Evolutionary conservation across 1,139 yeast species (phyloP), one percentile per base, ranked within the genome.

Genomic region (Protomyces pachydermus): DNA sequence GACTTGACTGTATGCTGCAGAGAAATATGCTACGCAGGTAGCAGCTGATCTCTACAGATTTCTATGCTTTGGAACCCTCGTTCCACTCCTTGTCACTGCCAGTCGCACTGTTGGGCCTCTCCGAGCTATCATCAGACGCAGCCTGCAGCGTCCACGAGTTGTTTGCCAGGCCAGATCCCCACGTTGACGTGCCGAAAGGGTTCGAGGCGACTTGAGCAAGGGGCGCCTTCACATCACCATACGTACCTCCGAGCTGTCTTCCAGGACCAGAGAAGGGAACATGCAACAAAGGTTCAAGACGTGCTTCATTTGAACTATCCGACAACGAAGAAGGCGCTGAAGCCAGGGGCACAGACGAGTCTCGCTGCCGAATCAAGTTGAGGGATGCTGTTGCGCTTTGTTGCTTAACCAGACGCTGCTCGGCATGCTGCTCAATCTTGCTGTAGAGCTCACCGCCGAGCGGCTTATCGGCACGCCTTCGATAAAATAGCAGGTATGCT

Each of bases 401-500:
- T n/a, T 32, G 37, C 37, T 50, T 32, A 2, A 50, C 35, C 8
- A 51, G 9, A 28, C 35, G 39, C n/a, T 50, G 54, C 52, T 56
- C 39, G n/a, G 46, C 39, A 23, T 45, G 54, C 23, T 46, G 23
- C 28, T 35, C 39, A 6, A 54, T 25, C 54, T 28, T 53, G n/a
- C 9, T 14, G 20, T 48, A 46, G 37, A 54, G 28, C 14, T 45
- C 48, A 10, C 54, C 54, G 8, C 58, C 58, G 3, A 54, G 54
- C 14, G 64, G 54, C 16, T 28, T 18, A 3, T 35, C 6, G 16
- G 65, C 39, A 18, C 91, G 79, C 66, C 84, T 84, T 65, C 95
- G 81, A 75, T 93, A 93, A 71, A 93, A 93, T 64, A 93, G 76
- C 68, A 93, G 77, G 73, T 93, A 93, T 0, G 98, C 98, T 2